Percentiles rank a stretch among this genome's conserved stretches.
phyloP scores from a whole-genome alignment of 495 filamentous ascomycete genomes.

The Penicillium pancosmium region DNA sequence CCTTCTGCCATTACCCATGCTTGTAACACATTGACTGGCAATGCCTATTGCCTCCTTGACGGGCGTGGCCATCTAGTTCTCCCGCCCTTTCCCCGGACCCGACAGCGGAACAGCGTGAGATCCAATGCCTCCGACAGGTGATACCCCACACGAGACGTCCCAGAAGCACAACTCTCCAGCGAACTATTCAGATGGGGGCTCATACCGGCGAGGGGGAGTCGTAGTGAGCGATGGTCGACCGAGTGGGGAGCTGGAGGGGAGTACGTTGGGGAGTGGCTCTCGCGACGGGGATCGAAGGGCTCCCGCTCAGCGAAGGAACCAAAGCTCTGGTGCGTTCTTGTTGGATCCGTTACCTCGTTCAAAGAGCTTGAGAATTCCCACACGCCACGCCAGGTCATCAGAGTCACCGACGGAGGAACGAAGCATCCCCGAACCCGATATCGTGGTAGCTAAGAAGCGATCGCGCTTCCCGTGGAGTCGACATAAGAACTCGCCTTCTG shows the following conservation, averaged over 20 bases:
- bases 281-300: slow-evolving; percentile 38
- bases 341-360: slow-evolving; percentile 44
- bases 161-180: background rate
- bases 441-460: slow-evolving; percentile 40
- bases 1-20: slow-evolving; percentile 24
- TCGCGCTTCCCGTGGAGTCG: slow-evolving; percentile 44
- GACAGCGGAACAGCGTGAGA: slow-evolving; percentile 29
- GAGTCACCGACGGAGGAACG: slow-evolving; percentile 38
- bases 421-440: slow-evolving; percentile 33
- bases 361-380: slow-evolving; percentile 28
- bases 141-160: background rate
- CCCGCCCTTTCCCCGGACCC: slow-evolving; percentile 21
- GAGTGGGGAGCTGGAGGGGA: slow-evolving; percentile 45
- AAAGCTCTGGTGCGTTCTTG: slow-evolving; percentile 49
- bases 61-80: slow-evolving; percentile 28
- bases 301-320: slow-evolving; percentile 33
- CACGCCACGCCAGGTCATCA: slow-evolving; percentile 30
- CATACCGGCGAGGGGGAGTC: slow-evolving; percentile 20
- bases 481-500: slow-evolving; percentile 34
- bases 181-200: slow-evolving; percentile 21
- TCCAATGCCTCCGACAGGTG: slow-evolving; percentile 23
- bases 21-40: slow-evolving; percentile 14
- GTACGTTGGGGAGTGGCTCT: slow-evolving; percentile 44
- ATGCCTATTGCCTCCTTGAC: slow-evolving; percentile 28
- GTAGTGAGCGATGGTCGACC: slow-evolving; percentile 37